These are phyloP conservation scores for Dimocarpus longan DNA, from an alignment of 345 rosid genomes.

Conservation along the genomic window DNA sequence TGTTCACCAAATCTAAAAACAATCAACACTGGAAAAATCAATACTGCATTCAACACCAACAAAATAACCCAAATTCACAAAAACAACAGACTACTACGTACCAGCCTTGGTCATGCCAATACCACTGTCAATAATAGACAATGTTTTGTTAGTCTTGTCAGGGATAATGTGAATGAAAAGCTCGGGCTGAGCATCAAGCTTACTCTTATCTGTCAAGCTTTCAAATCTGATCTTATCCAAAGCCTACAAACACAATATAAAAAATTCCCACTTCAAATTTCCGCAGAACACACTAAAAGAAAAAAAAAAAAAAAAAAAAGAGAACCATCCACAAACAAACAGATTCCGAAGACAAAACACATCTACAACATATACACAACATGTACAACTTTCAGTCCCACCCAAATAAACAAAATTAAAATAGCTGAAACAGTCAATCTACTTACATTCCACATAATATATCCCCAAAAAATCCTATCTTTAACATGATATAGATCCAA, in stretches of 20 bases:
- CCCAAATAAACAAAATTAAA: too few species aligned
- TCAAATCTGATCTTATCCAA: slow-evolving; percentile 88
- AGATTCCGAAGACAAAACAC: not conserved
- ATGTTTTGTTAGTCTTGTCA: slow-evolving; percentile 63
- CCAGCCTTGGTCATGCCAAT: slow-evolving; percentile 94
- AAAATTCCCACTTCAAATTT: not conserved
- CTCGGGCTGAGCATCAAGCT: slow-evolving; percentile 82
- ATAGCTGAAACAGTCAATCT: not conserved
- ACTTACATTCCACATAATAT: too few species aligned
- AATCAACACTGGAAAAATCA: not conserved
- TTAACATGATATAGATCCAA: too few species aligned
- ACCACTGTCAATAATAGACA: slow-evolving; percentile 79
- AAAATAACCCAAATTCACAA: not conserved
- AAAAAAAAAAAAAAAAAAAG: too few species aligned
- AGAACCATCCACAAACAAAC: too few species aligned
- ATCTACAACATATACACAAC: not conserved
- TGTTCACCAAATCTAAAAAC: slow-evolving; percentile 78
- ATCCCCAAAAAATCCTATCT: too few species aligned
- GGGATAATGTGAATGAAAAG: slow-evolving; percentile 84
- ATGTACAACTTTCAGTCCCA: too few species aligned
- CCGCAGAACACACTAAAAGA: too few species aligned
- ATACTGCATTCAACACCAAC: not conserved
- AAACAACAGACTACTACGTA: slow-evolving; percentile 19
- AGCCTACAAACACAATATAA: slow-evolving; percentile 42
- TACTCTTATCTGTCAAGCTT: slow-evolving; percentile 87